These are phyloP conservation scores for Boeremia exigua DNA, from an alignment of 2,329 filamentous ascomycete genomes.

Conservation along the genomic window DNA sequence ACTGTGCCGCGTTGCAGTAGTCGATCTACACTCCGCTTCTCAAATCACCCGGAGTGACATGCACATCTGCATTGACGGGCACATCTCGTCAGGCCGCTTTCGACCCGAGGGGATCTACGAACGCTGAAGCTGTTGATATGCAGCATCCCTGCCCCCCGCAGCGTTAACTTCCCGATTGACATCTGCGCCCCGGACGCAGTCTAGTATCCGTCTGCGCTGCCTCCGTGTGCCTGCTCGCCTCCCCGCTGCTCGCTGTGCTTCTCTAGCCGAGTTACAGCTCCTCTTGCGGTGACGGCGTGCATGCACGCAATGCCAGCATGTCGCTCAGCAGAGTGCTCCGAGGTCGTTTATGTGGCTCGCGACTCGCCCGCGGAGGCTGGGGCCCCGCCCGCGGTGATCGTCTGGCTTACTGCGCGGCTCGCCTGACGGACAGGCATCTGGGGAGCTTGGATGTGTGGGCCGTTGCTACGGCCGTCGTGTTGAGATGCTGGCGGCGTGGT, in stretches of 20 bases:
- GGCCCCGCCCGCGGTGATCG: background rate
- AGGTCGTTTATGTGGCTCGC: background rate
- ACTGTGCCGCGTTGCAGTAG: slow-evolving; percentile 4
- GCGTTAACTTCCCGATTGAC: background rate
- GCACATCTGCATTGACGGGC: too few relatives aligned
- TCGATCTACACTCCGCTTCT: background rate
- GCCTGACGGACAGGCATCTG: background rate
- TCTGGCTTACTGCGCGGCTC: background rate
- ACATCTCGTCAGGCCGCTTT: background rate
- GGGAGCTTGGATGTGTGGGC: background rate
- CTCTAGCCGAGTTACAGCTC: background rate
- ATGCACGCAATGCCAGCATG: background rate
- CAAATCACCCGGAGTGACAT: background rate
- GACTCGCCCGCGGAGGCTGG: background rate
- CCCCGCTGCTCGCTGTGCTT: background rate
- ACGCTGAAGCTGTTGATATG: background rate
- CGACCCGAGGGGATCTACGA: background rate
- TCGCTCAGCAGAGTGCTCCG: background rate
- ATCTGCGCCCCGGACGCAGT: background rate
- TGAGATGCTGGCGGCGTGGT: background rate
- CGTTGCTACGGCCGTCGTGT: background rate
- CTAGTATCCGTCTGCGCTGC: background rate
- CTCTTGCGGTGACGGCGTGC: background rate
- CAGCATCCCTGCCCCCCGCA: background rate
- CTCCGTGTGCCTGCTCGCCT: background rate